Evolutionary conservation across 768 basidiomycete genomes (phyloP), one percentile per base, ranked within the genome.

Genomic region (Suillus plorans): DNA sequence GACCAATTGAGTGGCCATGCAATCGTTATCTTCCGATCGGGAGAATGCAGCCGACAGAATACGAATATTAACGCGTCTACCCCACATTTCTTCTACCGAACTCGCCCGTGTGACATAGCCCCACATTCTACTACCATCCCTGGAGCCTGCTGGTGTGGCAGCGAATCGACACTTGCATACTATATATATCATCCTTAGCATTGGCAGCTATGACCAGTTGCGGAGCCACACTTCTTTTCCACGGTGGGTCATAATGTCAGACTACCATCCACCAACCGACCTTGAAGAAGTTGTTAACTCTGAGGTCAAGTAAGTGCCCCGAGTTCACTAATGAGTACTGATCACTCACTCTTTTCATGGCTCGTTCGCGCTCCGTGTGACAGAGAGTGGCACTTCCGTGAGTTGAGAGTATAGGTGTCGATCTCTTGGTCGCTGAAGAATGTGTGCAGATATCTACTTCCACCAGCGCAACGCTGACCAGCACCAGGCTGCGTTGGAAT

Each of bases 331-430:
- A 49, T 25, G 55, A 61, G 28, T 53, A 20, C 20, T 28, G 34
- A 14, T 60, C 20, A 20, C 61, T 22, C 28, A 41, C 37, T 34
- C 44, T 39, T 37, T 45, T 39, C 36, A n/a, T 39, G 58, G 31
- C 52, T 36, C 20, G 16, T 61, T 22, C 49, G 50, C 2, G 55
- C 58, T 39, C 44, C 31, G 64, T 60, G 50, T 41, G 34, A 22
- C 69, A 90, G 90, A 73, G 90, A 91, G 72, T 91, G 90, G 90
- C 90, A 91, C 70, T 91, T 91, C 70, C 90, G 90, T 90, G 72
- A 69, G 86, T 75, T 25, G 34, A 42, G 58, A 31, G 3, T 5
- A 28, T 20, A 53, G 36, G 12, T 60, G 49, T 10, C 9, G 41
- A 7, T 31, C n/a, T n/a, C 25, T 50, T 68, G 22, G 45, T 37